Conservation (phyloP, 148 eudicot genomes). For the Cornus suecica region DNA sequence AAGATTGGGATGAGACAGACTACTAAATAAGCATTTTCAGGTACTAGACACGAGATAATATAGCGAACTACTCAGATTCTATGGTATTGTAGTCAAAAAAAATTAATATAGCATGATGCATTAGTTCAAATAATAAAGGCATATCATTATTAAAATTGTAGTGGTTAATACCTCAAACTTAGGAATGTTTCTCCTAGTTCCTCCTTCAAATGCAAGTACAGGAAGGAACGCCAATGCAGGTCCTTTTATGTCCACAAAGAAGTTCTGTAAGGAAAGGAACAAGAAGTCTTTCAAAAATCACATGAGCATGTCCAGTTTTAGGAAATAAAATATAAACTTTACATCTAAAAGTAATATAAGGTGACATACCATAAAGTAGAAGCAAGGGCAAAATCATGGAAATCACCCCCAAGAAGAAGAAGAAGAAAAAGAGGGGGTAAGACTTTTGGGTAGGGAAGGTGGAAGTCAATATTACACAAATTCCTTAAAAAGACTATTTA, state of each 20-base stretch:
- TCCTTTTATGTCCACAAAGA: conserved; percentile 93
- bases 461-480: background rate
- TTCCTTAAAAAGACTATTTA: background rate
- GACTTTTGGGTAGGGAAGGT: too few relatives aligned
- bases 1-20: background rate
- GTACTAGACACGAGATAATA: background rate
- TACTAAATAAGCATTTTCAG: background rate
- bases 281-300: background rate
- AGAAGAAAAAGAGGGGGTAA: background rate
- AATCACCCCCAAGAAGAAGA: background rate
- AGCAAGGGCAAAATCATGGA: background rate
- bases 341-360: background rate
- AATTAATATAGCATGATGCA: background rate
- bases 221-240: conserved; percentile 87
- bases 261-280: conserved; percentile 53
- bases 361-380: background rate
- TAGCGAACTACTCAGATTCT: background rate
- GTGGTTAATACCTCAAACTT: conserved; percentile 73
- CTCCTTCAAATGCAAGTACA: conserved; percentile 98
- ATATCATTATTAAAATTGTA: background rate
- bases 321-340: background rate
- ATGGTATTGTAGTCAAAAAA: background rate
- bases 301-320: background rate
- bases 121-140: background rate
- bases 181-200: conserved; percentile 85